Percentiles rank a stretch among this genome's conserved stretches.
Evolutionary conservation across 495 filamentous ascomycete species (phyloP).

Genomic region (Rhypophila decipiens): DNA sequence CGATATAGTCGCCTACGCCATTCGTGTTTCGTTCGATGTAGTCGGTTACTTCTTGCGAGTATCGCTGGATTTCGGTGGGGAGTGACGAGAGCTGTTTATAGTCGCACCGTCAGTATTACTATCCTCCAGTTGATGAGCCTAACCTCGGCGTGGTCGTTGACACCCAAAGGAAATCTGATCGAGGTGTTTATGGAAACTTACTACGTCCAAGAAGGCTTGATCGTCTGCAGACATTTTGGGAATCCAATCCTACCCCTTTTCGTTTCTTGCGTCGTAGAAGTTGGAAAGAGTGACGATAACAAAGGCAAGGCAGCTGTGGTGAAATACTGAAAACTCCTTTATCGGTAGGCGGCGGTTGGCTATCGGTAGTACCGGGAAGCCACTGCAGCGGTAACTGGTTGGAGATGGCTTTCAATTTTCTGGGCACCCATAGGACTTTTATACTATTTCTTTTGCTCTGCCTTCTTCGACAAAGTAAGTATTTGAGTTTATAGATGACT

Average conservation of each 20-base stretch:
- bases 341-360: background rate
- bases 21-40: constrained; percentile 51
- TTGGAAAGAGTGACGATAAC: too few relatives aligned
- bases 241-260: background rate
- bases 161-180: background rate
- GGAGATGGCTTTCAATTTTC: too few relatives aligned
- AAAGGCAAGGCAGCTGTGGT: background rate
- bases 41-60: constrained; percentile 52
- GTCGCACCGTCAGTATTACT: background rate
- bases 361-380: too few relatives aligned
- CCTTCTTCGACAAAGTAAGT: too few relatives aligned
- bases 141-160: too few relatives aligned
- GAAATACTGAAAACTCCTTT: background rate
- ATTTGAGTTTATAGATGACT: too few relatives aligned
- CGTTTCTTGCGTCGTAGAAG: too few relatives aligned
- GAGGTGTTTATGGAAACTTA: constrained; percentile 23
- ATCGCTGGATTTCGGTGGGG: constrained; percentile 54
- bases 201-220: constrained; percentile 56
- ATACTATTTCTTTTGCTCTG: too few relatives aligned
- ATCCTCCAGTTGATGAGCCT: too few relatives aligned
- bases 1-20: constrained; percentile 66
- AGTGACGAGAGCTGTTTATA: constrained; percentile 58
- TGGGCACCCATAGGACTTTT: too few relatives aligned
- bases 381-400: too few relatives aligned
- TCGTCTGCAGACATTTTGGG: constrained; percentile 54